Percentiles rank a stretch among this genome's conserved stretches.
Evolutionary conservation across 441 rosid genomes (phyloP).

Genomic region (Arabidopsis lyrata): DNA sequence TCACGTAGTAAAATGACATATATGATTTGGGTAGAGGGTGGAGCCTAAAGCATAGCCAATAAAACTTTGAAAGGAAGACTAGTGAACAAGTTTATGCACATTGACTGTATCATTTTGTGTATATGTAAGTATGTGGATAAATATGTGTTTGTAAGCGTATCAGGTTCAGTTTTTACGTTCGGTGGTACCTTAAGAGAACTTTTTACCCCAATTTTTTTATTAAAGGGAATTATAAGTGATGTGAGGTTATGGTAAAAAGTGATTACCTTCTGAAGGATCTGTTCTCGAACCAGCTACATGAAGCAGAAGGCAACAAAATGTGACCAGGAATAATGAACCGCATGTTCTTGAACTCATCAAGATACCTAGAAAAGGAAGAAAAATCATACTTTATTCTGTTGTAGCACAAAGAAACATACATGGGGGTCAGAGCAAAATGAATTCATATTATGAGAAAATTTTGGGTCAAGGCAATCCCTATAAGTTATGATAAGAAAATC

Average conservation of each 20-base stretch:
- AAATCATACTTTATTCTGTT: slow-evolving; percentile 7
- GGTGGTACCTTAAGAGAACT: neutral
- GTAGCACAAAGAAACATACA: slow-evolving; percentile 28
- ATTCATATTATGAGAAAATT: slow-evolving; percentile 21
- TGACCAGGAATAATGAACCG: slow-evolving; percentile 46
- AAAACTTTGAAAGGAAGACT: slow-evolving; percentile 23
- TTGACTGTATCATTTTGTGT: neutral
- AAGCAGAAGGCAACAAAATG: slow-evolving; percentile 47
- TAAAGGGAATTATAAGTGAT: neutral
- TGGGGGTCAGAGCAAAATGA: slow-evolving; percentile 20
- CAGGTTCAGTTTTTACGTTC: slow-evolving; percentile 2
- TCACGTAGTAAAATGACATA: slow-evolving; percentile 14
- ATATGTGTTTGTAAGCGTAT: neutral
- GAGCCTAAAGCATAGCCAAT: neutral
- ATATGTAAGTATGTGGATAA: neutral
- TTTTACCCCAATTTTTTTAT: neutral
- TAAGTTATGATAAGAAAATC: slow-evolving; percentile 8
- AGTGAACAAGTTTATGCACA: slow-evolving; percentile 12
- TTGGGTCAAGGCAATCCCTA: slow-evolving; percentile 31
- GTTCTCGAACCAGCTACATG: slow-evolving; percentile 52
- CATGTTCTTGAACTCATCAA: slow-evolving; percentile 37
- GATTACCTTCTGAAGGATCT: slow-evolving; percentile 71
- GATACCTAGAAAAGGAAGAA: slow-evolving; percentile 36
- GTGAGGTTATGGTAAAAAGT: slow-evolving; percentile 4
- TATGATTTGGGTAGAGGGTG: slow-evolving; percentile 14